Evolutionary conservation across 129 eudicot genomes (phyloP).

Genomic region (Pulicaria dysenterica): DNA sequence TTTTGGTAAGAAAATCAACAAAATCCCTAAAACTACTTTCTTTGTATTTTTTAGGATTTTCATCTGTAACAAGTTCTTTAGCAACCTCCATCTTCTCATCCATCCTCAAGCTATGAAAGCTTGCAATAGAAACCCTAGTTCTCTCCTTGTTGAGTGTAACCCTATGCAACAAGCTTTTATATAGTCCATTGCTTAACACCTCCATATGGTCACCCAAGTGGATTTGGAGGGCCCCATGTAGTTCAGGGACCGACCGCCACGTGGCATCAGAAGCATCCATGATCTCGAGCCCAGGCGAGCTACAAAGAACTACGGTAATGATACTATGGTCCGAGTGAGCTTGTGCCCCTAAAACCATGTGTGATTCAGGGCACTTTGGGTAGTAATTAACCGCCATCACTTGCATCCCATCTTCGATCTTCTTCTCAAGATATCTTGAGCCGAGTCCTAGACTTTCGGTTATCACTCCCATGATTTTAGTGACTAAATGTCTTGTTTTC

Average conservation of each 20-base stretch:
- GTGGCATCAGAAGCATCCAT: conserved; percentile 31
- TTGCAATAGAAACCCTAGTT: conserved; percentile 60
- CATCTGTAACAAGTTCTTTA: conserved; percentile 44
- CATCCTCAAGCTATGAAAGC: conserved; percentile 62
- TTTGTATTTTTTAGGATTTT: conserved; percentile 42
- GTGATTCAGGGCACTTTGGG: conserved; percentile 67
- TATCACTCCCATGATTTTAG: conserved; percentile 39
- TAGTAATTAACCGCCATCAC: conserved; percentile 59
- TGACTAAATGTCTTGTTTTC: conserved; percentile 42
- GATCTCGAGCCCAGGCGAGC: conserved; percentile 54
- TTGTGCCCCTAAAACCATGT: conserved; percentile 52
- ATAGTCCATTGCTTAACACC: conserved; percentile 67
- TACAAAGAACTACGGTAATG: conserved; percentile 57
- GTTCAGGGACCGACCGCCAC: conserved; percentile 46
- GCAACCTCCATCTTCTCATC: conserved; percentile 61
- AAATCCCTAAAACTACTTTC: conserved; percentile 67
- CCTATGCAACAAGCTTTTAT: conserved; percentile 59
- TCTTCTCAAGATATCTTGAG: conserved; percentile 33
- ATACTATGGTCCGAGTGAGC: conserved; percentile 68
- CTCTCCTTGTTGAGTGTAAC: conserved; percentile 45
- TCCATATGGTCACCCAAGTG: conserved; percentile 66
- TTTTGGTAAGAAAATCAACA: conserved; percentile 47
- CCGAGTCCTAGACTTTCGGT: conserved; percentile 64
- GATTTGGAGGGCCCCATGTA: conserved; percentile 54
- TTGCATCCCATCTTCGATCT: conserved; percentile 59